phyloP scores from a whole-genome alignment of 257 asterid species.

The Gardenia jasminoides region DNA sequence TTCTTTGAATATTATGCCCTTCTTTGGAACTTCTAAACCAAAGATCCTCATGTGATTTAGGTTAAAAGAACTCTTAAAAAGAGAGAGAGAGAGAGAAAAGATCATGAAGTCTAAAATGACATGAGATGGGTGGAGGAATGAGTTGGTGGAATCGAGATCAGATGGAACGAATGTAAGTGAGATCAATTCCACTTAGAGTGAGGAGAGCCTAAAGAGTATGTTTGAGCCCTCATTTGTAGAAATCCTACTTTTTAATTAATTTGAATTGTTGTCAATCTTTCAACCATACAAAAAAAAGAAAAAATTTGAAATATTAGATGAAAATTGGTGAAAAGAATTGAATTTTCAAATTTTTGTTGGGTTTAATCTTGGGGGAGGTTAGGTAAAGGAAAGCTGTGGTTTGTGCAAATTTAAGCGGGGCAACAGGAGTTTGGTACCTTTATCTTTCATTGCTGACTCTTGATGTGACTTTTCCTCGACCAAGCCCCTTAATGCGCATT shows the following conservation, averaged over 20 bases:
- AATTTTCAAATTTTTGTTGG: too few relatives aligned
- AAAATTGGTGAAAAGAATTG: neutral
- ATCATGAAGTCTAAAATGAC: constrained; percentile 18
- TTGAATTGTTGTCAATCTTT: too few relatives aligned
- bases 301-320: too few relatives aligned
- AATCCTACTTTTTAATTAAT: neutral
- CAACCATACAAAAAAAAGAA: too few relatives aligned
- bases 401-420: constrained; percentile 8
- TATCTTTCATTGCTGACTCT: constrained; percentile 23
- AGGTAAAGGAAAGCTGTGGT: neutral
- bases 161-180: too few relatives aligned
- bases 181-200: too few relatives aligned
- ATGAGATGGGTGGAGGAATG: constrained; percentile 10
- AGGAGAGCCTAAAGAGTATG: constrained; percentile 11
- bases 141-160: too few relatives aligned
- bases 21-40: neutral
- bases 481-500: constrained; percentile 20
- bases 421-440: constrained; percentile 25
- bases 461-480: constrained; percentile 8
- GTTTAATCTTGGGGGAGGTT: neutral
- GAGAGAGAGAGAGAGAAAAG: neutral
- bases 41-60: constrained; percentile 11
- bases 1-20: neutral
- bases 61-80: neutral
- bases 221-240: neutral